Base-by-base conservation (phyloP, 148 eudicot species). In the Rhododendron ferrugineum region DNA sequence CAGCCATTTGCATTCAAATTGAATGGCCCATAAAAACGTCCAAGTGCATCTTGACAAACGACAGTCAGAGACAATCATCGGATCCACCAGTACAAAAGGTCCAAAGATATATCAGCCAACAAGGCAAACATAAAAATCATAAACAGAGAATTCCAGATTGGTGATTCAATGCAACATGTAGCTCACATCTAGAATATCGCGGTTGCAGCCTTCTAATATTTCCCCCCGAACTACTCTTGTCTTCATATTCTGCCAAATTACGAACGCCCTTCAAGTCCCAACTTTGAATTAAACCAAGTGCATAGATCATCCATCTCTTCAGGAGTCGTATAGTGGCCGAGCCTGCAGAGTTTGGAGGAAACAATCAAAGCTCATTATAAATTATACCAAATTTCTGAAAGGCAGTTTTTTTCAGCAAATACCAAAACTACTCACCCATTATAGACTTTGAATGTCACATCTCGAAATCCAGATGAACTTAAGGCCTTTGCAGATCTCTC, bases 301-400 rank as follows among this genome's bases (percentile, higher is more conserved):
- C 98, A 94, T 80, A 97, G 74, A 62, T 93, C 96, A 60, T 93
- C 90, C 89, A 95, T 90, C 91, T 97, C 98, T 88, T 94, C 92
- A 11, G 98, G 99, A 82, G 89, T 89, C 6, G 99, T 97, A 81
- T 95, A 92, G 86, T 97, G 99, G 36, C 98, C 99, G 68, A 96
- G 95, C 88, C 99, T 96, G 93, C 84, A 86, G 85, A 14, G 78
- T 62, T 20, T 73, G 75, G 26, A 81, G 54, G 46, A 50, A 84
- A 50, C 30, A 36, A 11, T 66, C 52, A 32, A 15, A 84, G 80
- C 44, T 77, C 75, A 78, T 50, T 10, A 15, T 64, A 58, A 54
- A 56, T 46, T 32, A 15, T n/a, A 64, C 3, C 15, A 30, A 37
- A 42, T 40, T 20, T 6, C 78, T 72, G 6, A 49, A 11, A 58